Evolutionary conservation across 768 basidiomycete genomes (phyloP).

Genomic region (Termitomyces sp.): DNA sequence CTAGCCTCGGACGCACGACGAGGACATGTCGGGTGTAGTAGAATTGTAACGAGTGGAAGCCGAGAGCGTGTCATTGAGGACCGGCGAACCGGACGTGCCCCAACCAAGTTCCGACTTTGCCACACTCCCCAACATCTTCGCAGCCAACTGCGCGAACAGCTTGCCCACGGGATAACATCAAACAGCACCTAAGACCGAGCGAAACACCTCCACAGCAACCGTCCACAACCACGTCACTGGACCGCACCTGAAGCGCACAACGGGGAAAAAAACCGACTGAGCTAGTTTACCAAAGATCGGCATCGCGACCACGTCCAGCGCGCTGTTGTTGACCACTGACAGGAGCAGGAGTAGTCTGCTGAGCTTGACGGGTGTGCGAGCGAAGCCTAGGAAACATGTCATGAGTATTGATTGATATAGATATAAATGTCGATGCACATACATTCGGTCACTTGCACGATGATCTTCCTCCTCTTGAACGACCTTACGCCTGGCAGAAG

Average conservation of each 20-base stretch:
- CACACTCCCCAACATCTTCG: conserved; percentile 19
- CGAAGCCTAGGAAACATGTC: conserved; percentile 52
- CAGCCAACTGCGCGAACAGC: conserved; percentile 14
- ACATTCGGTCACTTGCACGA: conserved; percentile 79
- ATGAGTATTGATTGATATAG: conserved; percentile 12
- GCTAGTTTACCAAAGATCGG: conserved; percentile 48
- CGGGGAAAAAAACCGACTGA: conserved; percentile 22
- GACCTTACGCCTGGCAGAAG: conserved; percentile 65
- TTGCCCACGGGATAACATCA: conserved; percentile 28
- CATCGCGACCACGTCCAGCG: conserved; percentile 38
- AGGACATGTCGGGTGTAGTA: conserved; percentile 6
- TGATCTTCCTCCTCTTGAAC: conserved; percentile 85
- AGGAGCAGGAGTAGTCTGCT: conserved; percentile 51
- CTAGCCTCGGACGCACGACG: not conserved
- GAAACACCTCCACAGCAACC: conserved; percentile 36
- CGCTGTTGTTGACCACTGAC: conserved; percentile 40
- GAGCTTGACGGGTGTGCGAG: conserved; percentile 81
- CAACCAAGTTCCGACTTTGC: conserved; percentile 25
- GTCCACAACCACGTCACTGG: conserved; percentile 41
- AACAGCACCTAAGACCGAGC: conserved; percentile 24
- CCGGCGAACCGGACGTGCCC: conserved; percentile 37
- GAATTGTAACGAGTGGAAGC: conserved; percentile 22
- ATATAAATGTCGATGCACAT: conserved; percentile 27
- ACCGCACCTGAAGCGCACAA: conserved; percentile 39
- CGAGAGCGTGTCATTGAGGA: conserved; percentile 21